phyloP scores from a whole-genome alignment of 352 stramenopile genomes.

The Globisporangium paddicum region DNA sequence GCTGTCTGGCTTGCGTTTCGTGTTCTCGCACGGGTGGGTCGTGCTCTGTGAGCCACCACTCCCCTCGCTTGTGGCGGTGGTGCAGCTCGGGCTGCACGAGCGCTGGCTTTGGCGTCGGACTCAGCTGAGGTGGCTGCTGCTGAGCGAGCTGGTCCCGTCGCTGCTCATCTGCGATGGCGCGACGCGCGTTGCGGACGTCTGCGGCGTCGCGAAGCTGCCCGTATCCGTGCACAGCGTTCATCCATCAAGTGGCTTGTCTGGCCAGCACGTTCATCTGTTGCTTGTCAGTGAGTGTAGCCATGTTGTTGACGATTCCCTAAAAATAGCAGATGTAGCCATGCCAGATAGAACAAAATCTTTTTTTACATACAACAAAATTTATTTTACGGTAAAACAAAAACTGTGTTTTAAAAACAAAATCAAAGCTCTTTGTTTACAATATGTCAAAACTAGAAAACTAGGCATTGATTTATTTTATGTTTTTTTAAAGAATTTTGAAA shows the following conservation, averaged over 20 bases:
- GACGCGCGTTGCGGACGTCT: constrained; percentile 13
- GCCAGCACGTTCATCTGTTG: no score
- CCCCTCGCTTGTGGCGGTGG: constrained; percentile 2
- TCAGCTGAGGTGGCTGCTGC: background rate
- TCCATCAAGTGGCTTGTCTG: background rate
- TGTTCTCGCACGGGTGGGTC: constrained; percentile 13
- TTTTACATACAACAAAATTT: no score
- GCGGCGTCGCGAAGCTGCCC: constrained; percentile 7
- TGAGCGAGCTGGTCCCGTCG: background rate
- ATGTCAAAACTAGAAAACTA: no score
- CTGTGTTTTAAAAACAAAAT: background rate
- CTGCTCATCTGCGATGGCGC: constrained; percentile 8
- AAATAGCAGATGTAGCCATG: background rate
- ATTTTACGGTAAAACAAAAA: no score
- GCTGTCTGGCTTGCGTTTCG: constrained; percentile 22
- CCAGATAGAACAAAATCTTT: no score
- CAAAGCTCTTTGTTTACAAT: no score
- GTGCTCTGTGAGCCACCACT: constrained; percentile 33
- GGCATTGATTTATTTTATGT: no score
- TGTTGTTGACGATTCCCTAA: no score
- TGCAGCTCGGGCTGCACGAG: background rate
- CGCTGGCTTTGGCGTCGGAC: background rate
- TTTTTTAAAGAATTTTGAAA: no score
- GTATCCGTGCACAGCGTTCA: constrained; percentile 9
- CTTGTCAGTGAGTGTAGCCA: no score